Evolutionary conservation across 768 basidiomycete genomes (phyloP).

Genomic region (Phylloporus sp.): DNA sequence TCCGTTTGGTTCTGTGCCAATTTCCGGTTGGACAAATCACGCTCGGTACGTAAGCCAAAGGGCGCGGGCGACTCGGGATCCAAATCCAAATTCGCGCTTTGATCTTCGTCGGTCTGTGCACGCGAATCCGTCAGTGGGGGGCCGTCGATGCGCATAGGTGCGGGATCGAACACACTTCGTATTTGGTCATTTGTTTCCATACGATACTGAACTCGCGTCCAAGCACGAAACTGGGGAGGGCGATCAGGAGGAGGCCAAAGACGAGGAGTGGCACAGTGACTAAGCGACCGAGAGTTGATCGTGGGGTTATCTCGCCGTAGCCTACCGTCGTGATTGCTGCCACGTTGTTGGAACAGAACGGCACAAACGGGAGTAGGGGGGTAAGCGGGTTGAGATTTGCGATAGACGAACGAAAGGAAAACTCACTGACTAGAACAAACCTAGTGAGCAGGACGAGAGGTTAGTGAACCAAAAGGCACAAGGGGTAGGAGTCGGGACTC

Average conservation of each 20-base stretch:
- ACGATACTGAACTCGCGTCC: constrained; percentile 88
- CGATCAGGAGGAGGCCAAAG: constrained; percentile 84
- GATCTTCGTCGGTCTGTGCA: constrained; percentile 5
- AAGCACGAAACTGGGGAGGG: constrained; percentile 86
- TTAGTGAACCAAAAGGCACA: not conserved
- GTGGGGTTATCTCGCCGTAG: constrained; percentile 88
- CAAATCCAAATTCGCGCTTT: not conserved
- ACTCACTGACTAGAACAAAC: constrained; percentile 79
- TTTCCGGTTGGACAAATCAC: constrained; percentile 54
- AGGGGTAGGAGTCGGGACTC: constrained; percentile 17
- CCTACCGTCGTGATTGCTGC: constrained; percentile 81
- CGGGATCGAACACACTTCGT: constrained; percentile 32
- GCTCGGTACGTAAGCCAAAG: constrained; percentile 14
- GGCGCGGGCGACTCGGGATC: constrained; percentile 3
- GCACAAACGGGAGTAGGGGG: not conserved
- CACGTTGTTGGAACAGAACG: not conserved
- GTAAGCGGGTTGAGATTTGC: not conserved
- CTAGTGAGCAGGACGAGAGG: constrained; percentile 18
- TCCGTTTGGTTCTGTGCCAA: constrained; percentile 63
- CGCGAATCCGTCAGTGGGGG: not conserved
- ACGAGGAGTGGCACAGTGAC: constrained; percentile 82
- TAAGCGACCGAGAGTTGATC: constrained; percentile 81
- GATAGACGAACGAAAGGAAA: not conserved
- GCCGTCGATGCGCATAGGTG: not conserved
- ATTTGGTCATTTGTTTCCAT: constrained; percentile 74